Conservation (phyloP, 805 yeast genomes). For the Zygosaccharomyces pseudorouxii region DNA sequence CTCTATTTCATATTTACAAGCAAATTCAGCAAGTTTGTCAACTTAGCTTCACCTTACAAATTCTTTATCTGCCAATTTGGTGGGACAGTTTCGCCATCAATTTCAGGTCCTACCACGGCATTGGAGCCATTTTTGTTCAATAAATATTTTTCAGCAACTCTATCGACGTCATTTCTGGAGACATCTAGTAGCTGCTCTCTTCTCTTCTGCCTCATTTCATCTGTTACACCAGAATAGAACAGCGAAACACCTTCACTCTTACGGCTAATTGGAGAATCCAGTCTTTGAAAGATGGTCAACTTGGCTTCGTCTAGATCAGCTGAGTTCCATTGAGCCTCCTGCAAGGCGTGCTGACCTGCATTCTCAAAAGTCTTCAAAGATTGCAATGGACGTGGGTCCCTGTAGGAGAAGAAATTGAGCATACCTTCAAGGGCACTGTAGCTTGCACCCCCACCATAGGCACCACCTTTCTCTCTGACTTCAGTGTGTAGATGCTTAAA, state of each 20-base stretch:
- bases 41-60: slow-evolving; percentile 16
- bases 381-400: slow-evolving; percentile 83
- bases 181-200: slow-evolving; percentile 72
- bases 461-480: slow-evolving; percentile 93
- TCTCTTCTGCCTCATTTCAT: slow-evolving; percentile 73
- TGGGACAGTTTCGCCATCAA: slow-evolving; percentile 11
- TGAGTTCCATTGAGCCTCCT: slow-evolving; percentile 47
- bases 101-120: slow-evolving; percentile 23
- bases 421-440: slow-evolving; percentile 79
- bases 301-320: slow-evolving; percentile 84
- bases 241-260: slow-evolving; percentile 66
- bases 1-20: neutral
- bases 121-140: slow-evolving; percentile 12
- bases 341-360: slow-evolving; percentile 47
- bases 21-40: slow-evolving; percentile 8
- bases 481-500: slow-evolving; percentile 84
- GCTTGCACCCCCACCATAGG: slow-evolving; percentile 92
- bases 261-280: slow-evolving; percentile 86
- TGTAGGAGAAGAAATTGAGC: slow-evolving; percentile 79
- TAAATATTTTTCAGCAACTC: slow-evolving; percentile 61
- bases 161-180: slow-evolving; percentile 52
- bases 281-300: slow-evolving; percentile 80
- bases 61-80: slow-evolving; percentile 22
- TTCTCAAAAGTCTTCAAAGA: slow-evolving; percentile 57
- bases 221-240: slow-evolving; percentile 67